Evolutionary conservation across 1,284 basidiomycete species (phyloP).

Genomic region (Boletus smithii): DNA sequence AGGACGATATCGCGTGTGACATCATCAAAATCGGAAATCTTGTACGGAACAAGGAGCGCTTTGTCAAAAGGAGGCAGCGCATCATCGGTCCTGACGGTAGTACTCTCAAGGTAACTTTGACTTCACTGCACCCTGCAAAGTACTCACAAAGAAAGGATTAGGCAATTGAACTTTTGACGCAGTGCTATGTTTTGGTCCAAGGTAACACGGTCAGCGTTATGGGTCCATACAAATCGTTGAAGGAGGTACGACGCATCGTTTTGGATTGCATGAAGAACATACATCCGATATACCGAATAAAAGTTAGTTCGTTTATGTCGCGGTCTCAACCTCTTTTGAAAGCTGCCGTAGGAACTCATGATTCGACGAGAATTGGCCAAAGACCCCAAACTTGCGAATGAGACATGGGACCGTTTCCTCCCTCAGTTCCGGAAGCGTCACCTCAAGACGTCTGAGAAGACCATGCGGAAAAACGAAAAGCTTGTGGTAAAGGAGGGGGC

Average conservation of each 20-base stretch:
- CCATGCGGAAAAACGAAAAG: conserved; percentile 77
- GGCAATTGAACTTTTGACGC: conserved; percentile 96
- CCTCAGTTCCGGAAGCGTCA: conserved; percentile 95
- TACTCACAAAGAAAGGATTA: conserved; percentile 34
- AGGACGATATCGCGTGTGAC: conserved; percentile 91
- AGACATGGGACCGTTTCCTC: conserved; percentile 97
- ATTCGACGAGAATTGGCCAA: conserved; percentile 97
- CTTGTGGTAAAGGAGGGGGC: conserved; percentile 55
- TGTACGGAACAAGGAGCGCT: conserved; percentile 94
- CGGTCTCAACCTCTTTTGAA: conserved; percentile 5
- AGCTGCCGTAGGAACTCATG: conserved; percentile 84
- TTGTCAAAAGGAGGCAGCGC: conserved; percentile 93
- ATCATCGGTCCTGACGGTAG: conserved; percentile 97
- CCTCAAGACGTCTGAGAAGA: conserved; percentile 90
- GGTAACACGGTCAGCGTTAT: conserved; percentile 98
- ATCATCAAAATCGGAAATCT: conserved; percentile 97
- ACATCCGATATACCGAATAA: conserved; percentile 99
- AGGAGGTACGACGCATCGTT: conserved; percentile 93
- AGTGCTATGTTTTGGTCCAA: conserved; percentile 97
- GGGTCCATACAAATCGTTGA: conserved; percentile 93
- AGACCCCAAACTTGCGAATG: conserved; percentile 91
- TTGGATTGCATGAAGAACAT: conserved; percentile 99
- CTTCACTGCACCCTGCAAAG: neutral
- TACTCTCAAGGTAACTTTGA: conserved; percentile 76
- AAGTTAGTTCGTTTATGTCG: conserved; percentile 47